Conservation (phyloP, 2,329 filamentous ascomycete genomes). For the Parascedosporium putredinis region DNA sequence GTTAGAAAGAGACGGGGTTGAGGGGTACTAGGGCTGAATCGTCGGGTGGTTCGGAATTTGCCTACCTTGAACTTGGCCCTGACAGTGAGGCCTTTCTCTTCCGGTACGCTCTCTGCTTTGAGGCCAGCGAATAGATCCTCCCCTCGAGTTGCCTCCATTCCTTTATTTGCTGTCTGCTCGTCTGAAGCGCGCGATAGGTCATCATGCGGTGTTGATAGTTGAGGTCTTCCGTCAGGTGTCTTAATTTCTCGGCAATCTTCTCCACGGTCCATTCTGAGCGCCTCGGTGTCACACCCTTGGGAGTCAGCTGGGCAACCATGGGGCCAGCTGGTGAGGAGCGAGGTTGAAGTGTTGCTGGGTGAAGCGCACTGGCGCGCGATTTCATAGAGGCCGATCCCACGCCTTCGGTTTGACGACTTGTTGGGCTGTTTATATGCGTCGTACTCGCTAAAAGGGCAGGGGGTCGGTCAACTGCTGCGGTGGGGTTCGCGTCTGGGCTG, state of each 20-base stretch:
- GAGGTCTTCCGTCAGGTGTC: slow-evolving; percentile 30
- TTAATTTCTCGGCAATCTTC: slow-evolving; percentile 31
- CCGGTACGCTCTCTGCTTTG: slow-evolving; percentile 23
- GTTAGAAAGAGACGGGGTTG: slow-evolving; percentile 1
- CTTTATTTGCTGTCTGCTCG: not conserved
- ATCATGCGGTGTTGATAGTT: slow-evolving; percentile 29
- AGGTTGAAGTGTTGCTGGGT: not conserved
- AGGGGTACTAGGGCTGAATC: not conserved
- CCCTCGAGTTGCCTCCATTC: slow-evolving; percentile 27
- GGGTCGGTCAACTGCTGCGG: not conserved
- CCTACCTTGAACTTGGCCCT: slow-evolving; percentile 41
- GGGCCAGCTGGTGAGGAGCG: not conserved
- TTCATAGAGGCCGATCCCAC: not conserved
- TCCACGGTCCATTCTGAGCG: slow-evolving; percentile 30
- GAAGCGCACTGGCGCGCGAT: not conserved
- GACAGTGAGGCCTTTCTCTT: slow-evolving; percentile 30
- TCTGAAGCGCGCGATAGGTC: slow-evolving; percentile 2
- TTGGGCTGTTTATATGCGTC: not conserved
- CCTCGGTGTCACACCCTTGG: slow-evolving; percentile 4
- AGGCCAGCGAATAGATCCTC: slow-evolving; percentile 38
- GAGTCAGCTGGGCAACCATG: not conserved
- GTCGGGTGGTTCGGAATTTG: not conserved
- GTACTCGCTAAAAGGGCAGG: not conserved
- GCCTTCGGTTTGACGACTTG: not conserved
- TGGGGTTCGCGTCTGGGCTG: not conserved